Percentiles rank a stretch among this genome's conserved stretches.
Conservation (phyloP, 176 grass and related monocot species). For the Phragmites australis region DNA sequence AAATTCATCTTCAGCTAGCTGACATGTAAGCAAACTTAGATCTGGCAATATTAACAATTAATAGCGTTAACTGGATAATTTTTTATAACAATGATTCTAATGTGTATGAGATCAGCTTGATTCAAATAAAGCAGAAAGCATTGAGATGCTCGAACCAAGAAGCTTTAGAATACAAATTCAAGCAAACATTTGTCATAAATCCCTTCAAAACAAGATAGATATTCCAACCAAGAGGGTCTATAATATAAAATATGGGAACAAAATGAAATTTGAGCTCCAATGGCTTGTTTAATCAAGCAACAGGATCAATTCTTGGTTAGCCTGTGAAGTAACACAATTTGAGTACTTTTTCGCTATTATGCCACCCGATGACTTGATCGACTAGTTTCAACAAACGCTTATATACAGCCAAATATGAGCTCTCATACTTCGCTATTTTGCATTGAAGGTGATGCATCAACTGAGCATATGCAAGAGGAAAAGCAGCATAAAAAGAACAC, state of each 20-base stretch:
- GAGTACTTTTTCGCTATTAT: background rate
- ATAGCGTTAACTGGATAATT: background rate
- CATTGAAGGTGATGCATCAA: background rate
- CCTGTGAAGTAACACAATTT: conserved; percentile 20
- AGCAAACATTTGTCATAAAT: background rate
- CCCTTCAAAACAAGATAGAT: background rate
- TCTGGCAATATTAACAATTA: background rate
- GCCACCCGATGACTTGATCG: background rate
- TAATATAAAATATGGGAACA: background rate
- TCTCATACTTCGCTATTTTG: background rate
- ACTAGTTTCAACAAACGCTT: conserved; percentile 21
- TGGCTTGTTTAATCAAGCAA: background rate
- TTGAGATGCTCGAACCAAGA: background rate
- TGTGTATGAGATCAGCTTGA: background rate
- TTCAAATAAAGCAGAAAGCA: too few species aligned
- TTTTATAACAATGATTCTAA: background rate
- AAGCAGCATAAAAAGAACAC: background rate
- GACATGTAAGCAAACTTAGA: background rate
- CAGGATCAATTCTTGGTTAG: background rate
- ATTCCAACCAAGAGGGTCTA: background rate
- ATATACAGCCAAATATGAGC: background rate
- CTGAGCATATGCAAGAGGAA: background rate
- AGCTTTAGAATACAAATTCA: background rate
- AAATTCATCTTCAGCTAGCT: conserved; percentile 3
- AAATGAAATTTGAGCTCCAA: background rate